Percentiles rank a stretch among this genome's conserved stretches.
Conservation (phyloP, 495 filamentous ascomycete genomes). For the Astrocystis sublimbata region DNA sequence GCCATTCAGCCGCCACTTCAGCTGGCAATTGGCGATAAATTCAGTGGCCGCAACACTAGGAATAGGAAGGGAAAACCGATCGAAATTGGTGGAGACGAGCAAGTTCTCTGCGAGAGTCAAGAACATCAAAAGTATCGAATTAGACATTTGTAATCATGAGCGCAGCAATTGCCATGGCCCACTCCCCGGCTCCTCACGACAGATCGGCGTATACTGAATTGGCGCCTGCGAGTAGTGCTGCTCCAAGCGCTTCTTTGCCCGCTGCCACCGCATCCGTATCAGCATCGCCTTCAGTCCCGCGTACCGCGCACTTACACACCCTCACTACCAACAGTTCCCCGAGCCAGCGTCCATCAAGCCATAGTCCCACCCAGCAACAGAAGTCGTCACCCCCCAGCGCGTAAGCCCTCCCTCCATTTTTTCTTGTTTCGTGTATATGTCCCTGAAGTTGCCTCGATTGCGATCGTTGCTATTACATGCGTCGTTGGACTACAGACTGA, state of each 20-base stretch:
- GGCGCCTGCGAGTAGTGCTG: conserved; percentile 42
- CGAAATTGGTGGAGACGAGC: neutral
- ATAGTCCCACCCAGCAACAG: conserved; percentile 50
- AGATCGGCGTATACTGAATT: conserved; percentile 51
- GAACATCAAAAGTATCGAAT: conserved; percentile 14
- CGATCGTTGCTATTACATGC: neutral
- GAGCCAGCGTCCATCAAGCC: conserved; percentile 49
- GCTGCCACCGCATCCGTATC: conserved; percentile 22
- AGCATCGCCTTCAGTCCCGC: conserved; percentile 44
- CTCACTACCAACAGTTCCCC: conserved; percentile 30
- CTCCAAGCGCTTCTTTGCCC: conserved; percentile 27
- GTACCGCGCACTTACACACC: conserved; percentile 42
- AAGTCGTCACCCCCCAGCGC: conserved; percentile 55
- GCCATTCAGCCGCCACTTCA: conserved; percentile 20
- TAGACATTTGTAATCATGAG: conserved; percentile 49
- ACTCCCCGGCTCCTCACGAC: conserved; percentile 60
- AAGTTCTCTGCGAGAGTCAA: neutral
- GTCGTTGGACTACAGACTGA: neutral
- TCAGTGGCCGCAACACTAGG: neutral
- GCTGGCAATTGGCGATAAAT: conserved; percentile 1
- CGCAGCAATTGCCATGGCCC: conserved; percentile 61
- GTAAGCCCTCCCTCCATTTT: conserved; percentile 42
- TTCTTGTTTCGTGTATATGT: conserved; percentile 16
- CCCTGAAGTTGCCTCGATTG: neutral
- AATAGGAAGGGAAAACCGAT: neutral